Base-by-base conservation (phyloP, 1,284 basidiomycete species). In the Cutaneotrichosporon sp. region DNA sequence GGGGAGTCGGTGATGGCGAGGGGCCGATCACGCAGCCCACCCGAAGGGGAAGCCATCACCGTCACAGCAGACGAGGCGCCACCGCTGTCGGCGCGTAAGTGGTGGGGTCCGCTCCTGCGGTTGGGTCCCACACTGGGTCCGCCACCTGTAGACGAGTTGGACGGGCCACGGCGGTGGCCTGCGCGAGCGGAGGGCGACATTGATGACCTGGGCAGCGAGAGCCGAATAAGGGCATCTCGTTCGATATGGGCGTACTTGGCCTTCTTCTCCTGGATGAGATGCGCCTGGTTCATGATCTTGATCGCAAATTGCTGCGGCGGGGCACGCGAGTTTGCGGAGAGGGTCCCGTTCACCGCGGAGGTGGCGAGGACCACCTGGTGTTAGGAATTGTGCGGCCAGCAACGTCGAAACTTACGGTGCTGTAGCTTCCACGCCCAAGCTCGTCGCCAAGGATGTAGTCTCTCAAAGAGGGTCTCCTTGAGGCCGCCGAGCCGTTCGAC, bases 241-340 rank as follows among this genome's bases (percentile, higher is more conserved):
- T 84, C 83, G 54, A 83, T 80, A 58, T 80, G 75, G n/a, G 82
- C 83, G 63, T 84, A 84, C 61, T 83, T 82, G 3, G 77, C 79
- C 70, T 83, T 83, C 65, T 81, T 82, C 71, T 83, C 81, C 54
- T 80, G 77, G 24, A 80, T 68, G 24, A 81, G 75, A 57, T 81
- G 79, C 22, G 72, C 71, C 67, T 84, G 83, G 66, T 83, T 82
- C 67, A 84, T 81, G 31, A 83, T 80, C 60, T 84, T 84, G 70
- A 84, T 77, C 8, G 83, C 83, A 63, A 81, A 83, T 45, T 75
- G 67, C 10, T 54, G 55, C 8, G 46, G 22, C 7, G 33, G 42
- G 20, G 55, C 51, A 24, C 55, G 51, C 7, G 56, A 45, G 20
- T 27, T 58, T 0, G 56, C 34, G 13, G 56, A 57, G 13, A 56